Base-by-base conservation (phyloP, 306 rosid genomes). In the Acacia melanoxylon region DNA sequence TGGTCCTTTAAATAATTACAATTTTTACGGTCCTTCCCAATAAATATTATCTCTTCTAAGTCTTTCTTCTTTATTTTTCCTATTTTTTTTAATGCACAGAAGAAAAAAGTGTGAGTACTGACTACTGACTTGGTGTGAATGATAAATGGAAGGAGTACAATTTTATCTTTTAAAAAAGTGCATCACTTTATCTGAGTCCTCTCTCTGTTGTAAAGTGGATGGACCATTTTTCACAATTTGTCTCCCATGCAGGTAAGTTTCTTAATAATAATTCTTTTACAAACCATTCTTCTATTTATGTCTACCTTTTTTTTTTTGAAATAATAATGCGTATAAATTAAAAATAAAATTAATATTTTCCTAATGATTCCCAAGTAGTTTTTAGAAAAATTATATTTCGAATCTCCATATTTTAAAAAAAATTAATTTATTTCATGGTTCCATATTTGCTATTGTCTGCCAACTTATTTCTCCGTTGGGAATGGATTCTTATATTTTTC, bases 171-270 rank as follows among this genome's bases (percentile, higher is more conserved):
- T 79, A 33, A 56, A 59, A 76, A 67, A 16, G 13, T 41, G 42
- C 69, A 0, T 6, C 8, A 42, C 66, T 76, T 81, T 48, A 42
- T 74, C 35, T 63, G 71, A 75, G 51, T 70, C 44, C 78, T n/a
- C 58, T 6, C 51, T 45, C 31, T 70, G 16, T 41, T 17, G 58
- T 41, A 77, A 68, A 56, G 37, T 42, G 33, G 4, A 62, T 59
- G 73, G 68, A 48, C 78, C 54, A n/a, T n/a, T 42, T 22, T 67
- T 16, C 15, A 80, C 59, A 71, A 66, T 73, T 70, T 74, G 74
- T 77, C 77, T 51, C 15, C 61, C 45, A 12, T 20, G 4, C 41
- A 12, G n/a, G 49, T 24, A 80, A 75, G 71, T 76, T 16, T 49
- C 56, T 46, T 16, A 49, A 49, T 49, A 49, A 49, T 17, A 49